These are phyloP conservation scores for Cladosporium sp. DNA, from an alignment of 2,329 filamentous ascomycete species.

Conservation along the genomic window DNA sequence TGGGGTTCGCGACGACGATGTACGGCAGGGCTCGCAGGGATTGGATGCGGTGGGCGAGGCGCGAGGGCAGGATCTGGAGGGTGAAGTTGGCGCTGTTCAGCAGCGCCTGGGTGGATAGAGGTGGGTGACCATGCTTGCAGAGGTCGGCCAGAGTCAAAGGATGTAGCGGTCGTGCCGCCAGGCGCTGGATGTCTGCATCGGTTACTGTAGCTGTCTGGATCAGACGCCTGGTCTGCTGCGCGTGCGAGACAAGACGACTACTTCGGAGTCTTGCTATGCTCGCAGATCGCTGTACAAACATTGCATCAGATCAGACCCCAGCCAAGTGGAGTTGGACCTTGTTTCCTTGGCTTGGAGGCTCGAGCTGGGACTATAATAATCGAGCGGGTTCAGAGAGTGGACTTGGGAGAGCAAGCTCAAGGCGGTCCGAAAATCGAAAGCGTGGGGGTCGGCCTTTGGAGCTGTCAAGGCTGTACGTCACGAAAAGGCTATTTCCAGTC, in stretches of 20 bases:
- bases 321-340: conserved; percentile 11
- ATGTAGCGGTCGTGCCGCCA: conserved; percentile 77
- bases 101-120: conserved; percentile 75
- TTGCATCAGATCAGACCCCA: conserved; percentile 3
- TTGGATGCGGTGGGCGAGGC: conserved; percentile 90
- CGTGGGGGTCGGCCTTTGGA: conserved; percentile 9
- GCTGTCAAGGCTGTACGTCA: not conserved
- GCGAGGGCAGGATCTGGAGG: conserved; percentile 84
- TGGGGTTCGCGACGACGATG: conserved; percentile 97
- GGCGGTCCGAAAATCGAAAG: conserved; percentile 5
- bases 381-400: not conserved
- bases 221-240: conserved; percentile 24
- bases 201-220: conserved; percentile 47
- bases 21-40: conserved; percentile 91
- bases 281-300: conserved; percentile 7
- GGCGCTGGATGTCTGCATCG: conserved; percentile 74
- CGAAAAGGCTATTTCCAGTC: not conserved
- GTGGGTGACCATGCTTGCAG: conserved; percentile 84
- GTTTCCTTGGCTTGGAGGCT: conserved; percentile 12
- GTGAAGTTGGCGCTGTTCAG: conserved; percentile 95
- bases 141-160: conserved; percentile 83
- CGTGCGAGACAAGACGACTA: not conserved
- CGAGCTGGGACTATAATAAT: conserved; percentile 2
- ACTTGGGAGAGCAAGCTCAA: not conserved
- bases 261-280: conserved; percentile 4